Evolutionary conservation across 2,329 filamentous ascomycete genomes (phyloP).

Genomic region (Xenoacremonium recifei): DNA sequence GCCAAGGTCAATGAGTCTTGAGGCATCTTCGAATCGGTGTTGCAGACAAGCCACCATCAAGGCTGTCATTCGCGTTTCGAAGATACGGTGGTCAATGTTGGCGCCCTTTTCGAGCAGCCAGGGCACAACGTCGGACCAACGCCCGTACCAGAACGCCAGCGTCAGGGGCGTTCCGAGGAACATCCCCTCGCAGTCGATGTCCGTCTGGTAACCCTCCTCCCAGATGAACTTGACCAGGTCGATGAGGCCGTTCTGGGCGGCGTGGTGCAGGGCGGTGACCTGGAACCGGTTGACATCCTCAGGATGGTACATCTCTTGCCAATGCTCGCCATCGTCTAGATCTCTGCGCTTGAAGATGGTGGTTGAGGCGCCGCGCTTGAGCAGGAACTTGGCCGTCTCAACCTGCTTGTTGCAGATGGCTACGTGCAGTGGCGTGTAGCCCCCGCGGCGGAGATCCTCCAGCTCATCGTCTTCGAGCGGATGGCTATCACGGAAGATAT

Average conservation of each 20-base stretch:
- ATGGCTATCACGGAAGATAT: conserved; percentile 23
- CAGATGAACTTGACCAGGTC: conserved; percentile 17
- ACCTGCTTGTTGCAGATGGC: conserved; percentile 24
- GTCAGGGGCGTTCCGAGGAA: conserved; percentile 27
- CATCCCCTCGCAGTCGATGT: conserved; percentile 20
- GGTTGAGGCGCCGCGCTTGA: conserved; percentile 21
- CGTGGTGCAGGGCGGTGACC: conserved; percentile 25
- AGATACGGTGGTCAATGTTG: conserved; percentile 21
- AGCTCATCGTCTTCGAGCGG: conserved; percentile 25
- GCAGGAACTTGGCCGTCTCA: conserved; percentile 22
- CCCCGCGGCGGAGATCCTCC: conserved; percentile 25
- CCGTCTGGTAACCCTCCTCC: conserved; percentile 17
- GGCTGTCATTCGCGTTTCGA: conserved; percentile 25
- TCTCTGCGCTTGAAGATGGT: conserved; percentile 25
- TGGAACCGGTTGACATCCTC: conserved; percentile 19
- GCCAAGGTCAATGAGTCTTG: conserved; percentile 23
- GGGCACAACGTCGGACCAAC: conserved; percentile 24
- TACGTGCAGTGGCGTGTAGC: conserved; percentile 27
- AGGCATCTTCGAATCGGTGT: conserved; percentile 25
- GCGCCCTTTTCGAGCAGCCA: conserved; percentile 26
- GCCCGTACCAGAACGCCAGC: conserved; percentile 25
- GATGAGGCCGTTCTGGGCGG: conserved; percentile 19
- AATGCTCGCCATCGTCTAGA: conserved; percentile 15
- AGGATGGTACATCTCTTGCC: too few relatives aligned
- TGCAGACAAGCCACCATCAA: conserved; percentile 27